Base-by-base conservation (phyloP, 495 filamentous ascomycete species). In the Poronia punctata region DNA sequence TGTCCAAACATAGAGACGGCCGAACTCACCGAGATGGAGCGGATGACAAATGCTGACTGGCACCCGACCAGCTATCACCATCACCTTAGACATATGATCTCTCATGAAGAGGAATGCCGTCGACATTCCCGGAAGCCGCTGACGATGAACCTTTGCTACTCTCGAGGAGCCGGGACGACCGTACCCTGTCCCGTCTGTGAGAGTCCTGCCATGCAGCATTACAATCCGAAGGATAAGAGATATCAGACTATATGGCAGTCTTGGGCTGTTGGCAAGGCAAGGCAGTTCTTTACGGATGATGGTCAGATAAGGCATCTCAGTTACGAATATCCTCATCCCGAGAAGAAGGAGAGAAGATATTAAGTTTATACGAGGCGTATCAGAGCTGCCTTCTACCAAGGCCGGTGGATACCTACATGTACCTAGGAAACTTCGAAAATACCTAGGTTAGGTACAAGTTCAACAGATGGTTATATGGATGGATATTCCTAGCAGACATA, bases 91-190 rank as follows among this genome's bases (percentile, higher is more conserved):
- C 26, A 17, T 0, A 7, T 17, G 8, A 31, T 40, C 8, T 18
- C 19, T n/a, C 27, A 28, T 21, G 38, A 40, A 11, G 38, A 40
- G 38, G 17, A 18, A 3, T 30, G 11, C 5, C 38, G 38, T 18
- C 6, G 26, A 16, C 27, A 10, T 0, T 40, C 38, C 4, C 11
- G 12, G 12, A 40, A 31, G 24, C 38, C 38, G 27, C 19, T 40
- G 27, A 40, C 16, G 38, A 40, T 40, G 20, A 20, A 22, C 11
- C 22, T 40, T 18, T 40, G 38, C 12, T 40, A 40, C 24, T 31
- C 38, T n/a, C 19, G 38, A 17, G 18, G 26, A 11, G 3, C 20
- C 19, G 11, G 8, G 26, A 20, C 18, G 10, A 16, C 5, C 16
- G 22, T 23, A n/a, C 12, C 10, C 23, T 40, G 38, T 2, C 26